Percentiles rank a stretch among this genome's conserved stretches.
Conservation (phyloP, 805 yeast species). For the Cyberlindnera mississippiensis region DNA sequence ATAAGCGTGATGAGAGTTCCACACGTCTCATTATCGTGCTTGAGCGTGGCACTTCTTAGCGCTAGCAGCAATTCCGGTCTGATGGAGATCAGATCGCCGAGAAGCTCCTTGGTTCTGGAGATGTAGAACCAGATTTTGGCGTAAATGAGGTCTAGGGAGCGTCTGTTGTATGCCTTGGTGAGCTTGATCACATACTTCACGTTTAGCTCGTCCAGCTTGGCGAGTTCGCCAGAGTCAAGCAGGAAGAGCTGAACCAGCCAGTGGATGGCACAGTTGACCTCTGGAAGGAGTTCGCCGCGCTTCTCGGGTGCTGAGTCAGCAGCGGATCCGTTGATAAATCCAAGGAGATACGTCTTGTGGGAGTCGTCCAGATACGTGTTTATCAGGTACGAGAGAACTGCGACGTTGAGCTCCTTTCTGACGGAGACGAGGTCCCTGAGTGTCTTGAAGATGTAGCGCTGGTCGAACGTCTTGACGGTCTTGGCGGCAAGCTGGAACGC, state of each 20-base stretch:
- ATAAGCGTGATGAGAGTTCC: conserved; percentile 84
- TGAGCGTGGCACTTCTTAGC: conserved; percentile 81
- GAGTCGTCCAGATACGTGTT: conserved; percentile 50
- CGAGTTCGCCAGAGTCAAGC: conserved; percentile 55
- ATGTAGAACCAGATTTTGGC: conserved; percentile 95
- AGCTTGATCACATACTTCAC: conserved; percentile 41
- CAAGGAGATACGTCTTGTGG: conserved; percentile 40
- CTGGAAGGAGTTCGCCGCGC: conserved; percentile 55
- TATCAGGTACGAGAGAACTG: conserved; percentile 53
- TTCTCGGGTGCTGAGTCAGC: conserved; percentile 26
- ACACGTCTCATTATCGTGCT: conserved; percentile 90
- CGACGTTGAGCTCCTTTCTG: conserved; percentile 58
- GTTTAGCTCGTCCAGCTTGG: conserved; percentile 51
- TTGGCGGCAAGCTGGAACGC: conserved; percentile 38
- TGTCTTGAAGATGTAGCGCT: conserved; percentile 81
- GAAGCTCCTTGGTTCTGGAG: conserved; percentile 69
- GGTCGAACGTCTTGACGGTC: conserved; percentile 72
- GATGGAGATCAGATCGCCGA: conserved; percentile 46
- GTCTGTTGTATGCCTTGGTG: conserved; percentile 62
- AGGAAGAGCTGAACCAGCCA: conserved; percentile 73
- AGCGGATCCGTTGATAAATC: conserved; percentile 35
- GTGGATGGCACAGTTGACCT: conserved; percentile 74
- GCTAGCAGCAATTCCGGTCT: conserved; percentile 69
- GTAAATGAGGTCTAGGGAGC: conserved; percentile 79
- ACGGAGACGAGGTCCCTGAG: conserved; percentile 77